phyloP scores from a whole-genome alignment of 371 early-diverging fungal genomes.

The Mucor circinelloides region DNA sequence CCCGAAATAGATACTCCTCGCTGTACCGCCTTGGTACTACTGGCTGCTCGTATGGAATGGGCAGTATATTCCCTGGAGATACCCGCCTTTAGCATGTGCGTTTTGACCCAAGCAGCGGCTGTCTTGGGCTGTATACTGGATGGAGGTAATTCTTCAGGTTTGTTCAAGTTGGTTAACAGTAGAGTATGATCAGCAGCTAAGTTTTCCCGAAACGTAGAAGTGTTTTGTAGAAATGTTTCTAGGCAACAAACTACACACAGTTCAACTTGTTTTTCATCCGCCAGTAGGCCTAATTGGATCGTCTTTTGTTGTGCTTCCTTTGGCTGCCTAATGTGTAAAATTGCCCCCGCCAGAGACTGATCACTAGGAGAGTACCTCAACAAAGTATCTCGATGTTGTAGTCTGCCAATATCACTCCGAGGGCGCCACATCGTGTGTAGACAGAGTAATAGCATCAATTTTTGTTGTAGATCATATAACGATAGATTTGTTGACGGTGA shows the following conservation, averaged over 20 bases:
- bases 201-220: background rate
- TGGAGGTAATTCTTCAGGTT: background rate
- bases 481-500: background rate
- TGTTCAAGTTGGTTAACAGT: constrained; percentile 7
- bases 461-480: constrained; percentile 18
- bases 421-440: constrained; percentile 21
- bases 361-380: background rate
- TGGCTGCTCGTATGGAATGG: constrained; percentile 8
- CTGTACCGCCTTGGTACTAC: constrained; percentile 17
- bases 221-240: background rate
- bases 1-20: background rate
- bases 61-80: background rate
- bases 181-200: constrained; percentile 9
- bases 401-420: constrained; percentile 18
- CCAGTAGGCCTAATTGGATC: background rate
- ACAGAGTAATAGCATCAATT: constrained; percentile 10
- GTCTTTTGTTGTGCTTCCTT: constrained; percentile 5
- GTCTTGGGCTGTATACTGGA: background rate
- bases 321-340: constrained; percentile 45
- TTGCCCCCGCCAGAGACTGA: too few relatives aligned
- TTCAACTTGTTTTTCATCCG: too few relatives aligned
- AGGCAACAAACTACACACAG: background rate
- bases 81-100: constrained; percentile 9
- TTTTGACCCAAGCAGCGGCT: constrained; percentile 9
- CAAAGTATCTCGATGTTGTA: constrained; percentile 23